Conservation (phyloP, 305 asterid species). For the Petunia hybrid region DNA sequence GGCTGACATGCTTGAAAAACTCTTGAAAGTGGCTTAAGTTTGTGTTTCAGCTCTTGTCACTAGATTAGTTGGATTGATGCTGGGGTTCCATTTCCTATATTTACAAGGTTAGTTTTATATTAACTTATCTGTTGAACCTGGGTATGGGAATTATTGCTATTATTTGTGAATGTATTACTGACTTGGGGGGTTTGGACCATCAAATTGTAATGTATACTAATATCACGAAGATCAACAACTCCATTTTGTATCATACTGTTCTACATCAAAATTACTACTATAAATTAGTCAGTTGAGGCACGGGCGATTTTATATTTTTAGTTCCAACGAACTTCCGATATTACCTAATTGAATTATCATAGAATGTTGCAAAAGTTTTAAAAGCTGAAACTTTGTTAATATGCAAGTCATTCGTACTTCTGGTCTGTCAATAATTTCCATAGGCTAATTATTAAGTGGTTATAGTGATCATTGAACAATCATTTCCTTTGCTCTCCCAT, state of each 20-base stretch:
- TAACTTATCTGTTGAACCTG: not conserved
- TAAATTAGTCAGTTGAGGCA: not conserved
- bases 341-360: too few species aligned
- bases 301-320: not conserved
- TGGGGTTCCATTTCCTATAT: not conserved
- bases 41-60: too few species aligned
- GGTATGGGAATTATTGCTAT: not conserved
- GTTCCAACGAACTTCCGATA: not conserved
- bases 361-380: not conserved
- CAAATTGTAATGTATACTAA: not conserved
- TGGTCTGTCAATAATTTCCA: not conserved
- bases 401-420: not conserved
- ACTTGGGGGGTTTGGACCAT: slow-evolving; percentile 7
- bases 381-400: not conserved
- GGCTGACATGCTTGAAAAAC: not conserved
- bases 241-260: slow-evolving; percentile 21
- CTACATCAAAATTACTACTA: not conserved
- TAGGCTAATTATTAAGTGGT: not conserved
- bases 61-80: too few species aligned
- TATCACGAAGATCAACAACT: slow-evolving; percentile 5
- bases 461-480: too few species aligned
- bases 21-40: not conserved
- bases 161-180: not conserved
- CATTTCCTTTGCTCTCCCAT: not conserved
- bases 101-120: not conserved